A percentile compares a stretch with the other conserved stretches of the same genome.
These are phyloP conservation scores for Cladophialophora carrionii DNA, from an alignment of 2,329 filamentous ascomycete genomes.

Conservation along the genomic window DNA sequence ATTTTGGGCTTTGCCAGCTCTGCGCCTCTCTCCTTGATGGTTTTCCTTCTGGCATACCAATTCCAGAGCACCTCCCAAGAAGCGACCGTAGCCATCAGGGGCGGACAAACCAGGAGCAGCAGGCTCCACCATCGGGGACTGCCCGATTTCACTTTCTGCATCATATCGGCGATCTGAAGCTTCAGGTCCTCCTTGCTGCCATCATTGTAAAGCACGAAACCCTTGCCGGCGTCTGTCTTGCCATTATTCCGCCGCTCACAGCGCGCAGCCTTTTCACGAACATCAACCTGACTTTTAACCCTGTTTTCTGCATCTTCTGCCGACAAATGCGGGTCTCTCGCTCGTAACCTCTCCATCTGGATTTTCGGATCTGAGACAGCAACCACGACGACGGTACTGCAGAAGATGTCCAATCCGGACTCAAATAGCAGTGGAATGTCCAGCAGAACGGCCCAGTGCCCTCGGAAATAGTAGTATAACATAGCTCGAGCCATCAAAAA, in stretches of 20 bases:
- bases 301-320: slow-evolving; percentile 86
- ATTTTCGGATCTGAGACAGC: slow-evolving; percentile 76
- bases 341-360: slow-evolving; percentile 78
- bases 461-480: slow-evolving; percentile 70
- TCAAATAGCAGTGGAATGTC: slow-evolving; percentile 94
- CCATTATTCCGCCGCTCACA: slow-evolving; percentile 64
- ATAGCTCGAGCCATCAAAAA: slow-evolving; percentile 78
- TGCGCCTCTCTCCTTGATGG: slow-evolving; percentile 47
- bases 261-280: slow-evolving; percentile 77
- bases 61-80: slow-evolving; percentile 75
- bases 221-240: slow-evolving; percentile 57
- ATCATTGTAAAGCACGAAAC: slow-evolving; percentile 92
- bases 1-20: slow-evolving; percentile 58
- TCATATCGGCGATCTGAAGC: slow-evolving; percentile 66
- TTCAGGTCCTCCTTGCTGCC: slow-evolving; percentile 70
- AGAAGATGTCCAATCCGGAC: slow-evolving; percentile 79
- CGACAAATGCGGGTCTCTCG: slow-evolving; percentile 75
- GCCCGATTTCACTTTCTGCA: slow-evolving; percentile 62
- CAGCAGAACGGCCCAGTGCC: slow-evolving; percentile 85
- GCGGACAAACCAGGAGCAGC: slow-evolving; percentile 69
- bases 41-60: slow-evolving; percentile 62
- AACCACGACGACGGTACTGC: slow-evolving; percentile 83
- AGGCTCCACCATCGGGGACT: slow-evolving; percentile 87
- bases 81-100: slow-evolving; percentile 69
- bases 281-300: slow-evolving; percentile 83